Base-by-base conservation (phyloP, 441 rosid genomes). In the Francoa sonchifolia region DNA sequence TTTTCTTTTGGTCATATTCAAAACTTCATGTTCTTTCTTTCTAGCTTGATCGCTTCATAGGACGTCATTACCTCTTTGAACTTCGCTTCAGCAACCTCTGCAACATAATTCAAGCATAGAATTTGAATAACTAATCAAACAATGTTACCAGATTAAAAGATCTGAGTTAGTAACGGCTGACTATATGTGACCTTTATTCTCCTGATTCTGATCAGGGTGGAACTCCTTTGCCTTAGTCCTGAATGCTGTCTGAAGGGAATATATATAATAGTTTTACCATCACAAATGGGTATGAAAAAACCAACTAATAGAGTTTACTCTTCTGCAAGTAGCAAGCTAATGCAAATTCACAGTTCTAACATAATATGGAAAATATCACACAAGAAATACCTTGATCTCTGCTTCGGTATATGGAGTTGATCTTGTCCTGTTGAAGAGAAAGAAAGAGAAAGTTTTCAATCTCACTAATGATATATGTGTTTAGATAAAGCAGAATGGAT, bases 181-280 rank as follows among this genome's bases (percentile, higher is more conserved):
- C n/a, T 15, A 19, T 0, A 33, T 35, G 47, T 21, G 42, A 77
- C 97, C 88, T 79, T 79, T 85, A 66, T 82, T 69, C 47, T 67
- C 68, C 48, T 74, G 93, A 70, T 85, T 89, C 70, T 89, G 96
- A 62, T 89, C 98, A 0, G 98, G 98, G 53, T 89, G 98, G 49
- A 85, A 82, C 53, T 82, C 72, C 84, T 68, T 70, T 30, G 94
- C 96, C 63, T 82, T 85, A 21, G 60, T 57, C 69, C 96, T 74
- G 62, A 85, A 89, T 27, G 98, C 94, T 15, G 69, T 74, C 98
- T 82, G 82, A 65, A 62, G 34, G 21, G 14, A 34, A 33, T 9
- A 53, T 42, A 44, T 41, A 16, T 14, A 32, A n/a, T 33, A 8
- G 29, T 23, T 39, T 18, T 25, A 37, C n/a, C 34, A 31, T 31